These are phyloP conservation scores for Vitis amurensis DNA, from an alignment of 164 flowering plant species.

Conservation along the genomic window DNA sequence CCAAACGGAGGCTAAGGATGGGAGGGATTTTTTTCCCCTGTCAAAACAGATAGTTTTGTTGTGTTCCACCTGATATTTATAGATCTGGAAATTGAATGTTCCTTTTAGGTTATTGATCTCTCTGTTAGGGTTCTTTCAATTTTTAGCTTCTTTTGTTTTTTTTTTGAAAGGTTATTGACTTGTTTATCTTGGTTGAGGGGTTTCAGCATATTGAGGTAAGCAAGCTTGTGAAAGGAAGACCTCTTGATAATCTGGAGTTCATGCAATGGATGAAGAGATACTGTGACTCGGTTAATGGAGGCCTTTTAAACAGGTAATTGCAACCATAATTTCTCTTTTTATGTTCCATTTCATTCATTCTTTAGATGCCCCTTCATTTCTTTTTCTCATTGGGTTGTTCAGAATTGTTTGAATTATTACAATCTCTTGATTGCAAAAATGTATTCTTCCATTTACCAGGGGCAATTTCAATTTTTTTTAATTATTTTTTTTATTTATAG, in stretches of 20 bases:
- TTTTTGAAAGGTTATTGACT: not conserved
- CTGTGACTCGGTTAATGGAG: constrained; percentile 84
- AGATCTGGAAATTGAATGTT: not conserved
- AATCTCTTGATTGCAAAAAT: too few relatives aligned
- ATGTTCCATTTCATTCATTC: not conserved
- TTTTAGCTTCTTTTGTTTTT: not conserved
- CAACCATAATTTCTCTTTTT: not conserved
- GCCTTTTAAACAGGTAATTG: constrained; percentile 43
- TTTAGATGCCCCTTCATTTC: too few relatives aligned
- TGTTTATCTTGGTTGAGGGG: not conserved
- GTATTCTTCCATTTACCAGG: too few relatives aligned
- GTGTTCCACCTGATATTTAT: not conserved
- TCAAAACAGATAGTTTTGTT: too few relatives aligned
- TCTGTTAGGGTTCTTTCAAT: not conserved
- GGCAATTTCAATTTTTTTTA: too few relatives aligned
- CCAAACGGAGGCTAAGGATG: not conserved
- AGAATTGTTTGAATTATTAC: too few relatives aligned
- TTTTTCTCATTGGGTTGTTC: too few relatives aligned
- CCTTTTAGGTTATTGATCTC: not conserved
- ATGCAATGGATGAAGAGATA: constrained; percentile 99
- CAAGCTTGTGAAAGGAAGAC: constrained; percentile 90
- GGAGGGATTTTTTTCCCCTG: too few relatives aligned
- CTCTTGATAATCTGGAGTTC: constrained; percentile 94
- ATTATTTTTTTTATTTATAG: too few relatives aligned
- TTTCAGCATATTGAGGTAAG: constrained; percentile 88